phyloP scores from a whole-genome alignment of 371 early-diverging fungal genomes.

The Mortierella sp. region DNA sequence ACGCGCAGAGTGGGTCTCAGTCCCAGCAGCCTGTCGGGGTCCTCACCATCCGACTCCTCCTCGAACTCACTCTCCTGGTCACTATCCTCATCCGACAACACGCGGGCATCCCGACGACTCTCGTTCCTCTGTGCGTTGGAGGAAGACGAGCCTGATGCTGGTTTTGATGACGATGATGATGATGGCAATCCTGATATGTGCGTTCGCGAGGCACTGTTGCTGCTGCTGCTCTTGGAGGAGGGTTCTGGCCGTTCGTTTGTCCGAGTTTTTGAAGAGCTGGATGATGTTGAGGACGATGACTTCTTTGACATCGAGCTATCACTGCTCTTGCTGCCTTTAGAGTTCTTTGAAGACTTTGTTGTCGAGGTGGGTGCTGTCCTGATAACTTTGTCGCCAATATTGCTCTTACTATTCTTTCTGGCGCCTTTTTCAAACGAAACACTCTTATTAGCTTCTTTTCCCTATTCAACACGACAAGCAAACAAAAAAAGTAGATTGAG shows the following conservation, averaged over 20 bases:
- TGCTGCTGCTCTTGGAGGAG: constrained; percentile 11
- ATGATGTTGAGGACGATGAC: background rate
- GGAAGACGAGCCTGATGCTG: background rate
- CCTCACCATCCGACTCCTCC: constrained; percentile 26
- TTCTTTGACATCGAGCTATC: background rate
- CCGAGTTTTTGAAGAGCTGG: background rate
- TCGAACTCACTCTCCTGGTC: constrained; percentile 15
- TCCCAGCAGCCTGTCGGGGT: constrained; percentile 28
- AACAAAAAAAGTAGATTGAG: background rate
- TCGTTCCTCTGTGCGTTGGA: background rate
- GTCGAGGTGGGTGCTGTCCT: background rate
- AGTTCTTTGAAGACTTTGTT: background rate
- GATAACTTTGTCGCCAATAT: background rate
- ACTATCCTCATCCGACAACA: constrained; percentile 43
- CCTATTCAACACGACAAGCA: background rate
- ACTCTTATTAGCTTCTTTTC: background rate
- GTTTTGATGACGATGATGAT: constrained; percentile 22
- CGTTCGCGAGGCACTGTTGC: background rate
- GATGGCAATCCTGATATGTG: constrained; percentile 1
- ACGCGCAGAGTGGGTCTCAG: constrained; percentile 44
- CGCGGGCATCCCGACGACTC: background rate
- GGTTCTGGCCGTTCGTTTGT: background rate
- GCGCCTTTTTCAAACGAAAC: background rate
- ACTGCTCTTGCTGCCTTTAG: background rate
- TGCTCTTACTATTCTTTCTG: background rate